Conservation (phyloP, 2,329 filamentous ascomycete genomes). For the Penicillium expansum region DNA sequence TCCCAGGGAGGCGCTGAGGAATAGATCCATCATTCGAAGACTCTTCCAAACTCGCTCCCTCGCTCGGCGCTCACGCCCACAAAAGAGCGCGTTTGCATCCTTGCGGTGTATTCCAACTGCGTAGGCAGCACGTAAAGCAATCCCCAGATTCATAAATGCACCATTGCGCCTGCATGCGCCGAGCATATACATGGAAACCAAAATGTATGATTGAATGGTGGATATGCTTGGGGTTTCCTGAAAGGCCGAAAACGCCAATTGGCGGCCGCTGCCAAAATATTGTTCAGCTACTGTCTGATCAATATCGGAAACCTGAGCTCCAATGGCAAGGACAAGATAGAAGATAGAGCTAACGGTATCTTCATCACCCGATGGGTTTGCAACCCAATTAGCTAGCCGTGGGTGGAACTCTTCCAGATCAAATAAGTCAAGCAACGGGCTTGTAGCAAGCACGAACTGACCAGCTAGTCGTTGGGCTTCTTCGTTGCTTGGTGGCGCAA, state of each 20-base stretch:
- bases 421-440: conserved; percentile 50
- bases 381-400: conserved; percentile 40
- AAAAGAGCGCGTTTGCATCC: conserved; percentile 53
- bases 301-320: conserved; percentile 43
- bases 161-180: conserved; percentile 53
- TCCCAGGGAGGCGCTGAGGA: conserved; percentile 52
- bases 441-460: conserved; percentile 48
- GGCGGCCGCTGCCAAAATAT: conserved; percentile 49
- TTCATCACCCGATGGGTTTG: conserved; percentile 35
- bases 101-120: conserved; percentile 53
- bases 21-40: conserved; percentile 51
- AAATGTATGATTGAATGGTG: conserved; percentile 52
- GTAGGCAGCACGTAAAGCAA: conserved; percentile 53
- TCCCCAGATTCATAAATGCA: conserved; percentile 52
- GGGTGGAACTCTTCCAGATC: conserved; percentile 45
- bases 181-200: conserved; percentile 54
- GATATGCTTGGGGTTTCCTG: conserved; percentile 50
- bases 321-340: conserved; percentile 53
- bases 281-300: conserved; percentile 45
- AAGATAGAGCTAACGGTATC: conserved; percentile 50
- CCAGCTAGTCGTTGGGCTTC: conserved; percentile 44
- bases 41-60: conserved; percentile 55
- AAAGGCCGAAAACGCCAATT: conserved; percentile 47
- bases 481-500: conserved; percentile 33
- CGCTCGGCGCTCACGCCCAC: conserved; percentile 39